phyloP scores from a whole-genome alignment of 2,329 filamentous ascomycete genomes.

The Helotiales sp. region DNA sequence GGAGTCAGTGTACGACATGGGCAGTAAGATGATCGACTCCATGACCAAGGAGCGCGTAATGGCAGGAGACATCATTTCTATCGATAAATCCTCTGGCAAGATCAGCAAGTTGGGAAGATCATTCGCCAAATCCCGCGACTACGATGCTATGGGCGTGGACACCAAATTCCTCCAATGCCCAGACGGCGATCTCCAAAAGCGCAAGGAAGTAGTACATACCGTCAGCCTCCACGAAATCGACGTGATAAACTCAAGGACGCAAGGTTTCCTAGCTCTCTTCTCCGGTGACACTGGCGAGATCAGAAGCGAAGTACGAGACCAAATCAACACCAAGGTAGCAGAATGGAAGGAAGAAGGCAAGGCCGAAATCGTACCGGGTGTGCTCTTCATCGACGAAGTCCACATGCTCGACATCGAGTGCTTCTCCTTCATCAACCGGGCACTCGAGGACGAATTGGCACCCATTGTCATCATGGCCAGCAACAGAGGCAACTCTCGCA shows the following conservation, averaged over 20 bases:
- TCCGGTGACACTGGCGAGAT: conserved; percentile 99
- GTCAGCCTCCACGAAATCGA: conserved; percentile 98
- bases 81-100: conserved; percentile 97
- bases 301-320: conserved; percentile 92
- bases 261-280: conserved; percentile 96
- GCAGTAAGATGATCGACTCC: conserved; percentile 98
- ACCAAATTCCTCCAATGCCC: conserved; percentile 98
- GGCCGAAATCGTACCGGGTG: conserved; percentile 94
- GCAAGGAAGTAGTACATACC: conserved; percentile 95
- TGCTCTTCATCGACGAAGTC: conserved; percentile 98
- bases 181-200: conserved; percentile 95
- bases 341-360: conserved; percentile 99
- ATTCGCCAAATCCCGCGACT: conserved; percentile 93
- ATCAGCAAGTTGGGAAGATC: conserved; percentile 96
- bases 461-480: conserved; percentile 99
- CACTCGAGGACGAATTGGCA: conserved; percentile 90
- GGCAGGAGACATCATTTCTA: conserved; percentile 97
- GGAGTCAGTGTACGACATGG: conserved; percentile 99
- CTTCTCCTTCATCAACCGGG: conserved; percentile 98
- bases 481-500: conserved; percentile 89
- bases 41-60: conserved; percentile 99
- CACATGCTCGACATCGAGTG: conserved; percentile 99
- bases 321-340: conserved; percentile 98
- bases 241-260: conserved; percentile 98
- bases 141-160: conserved; percentile 98